phyloP scores from a whole-genome alignment of 495 filamentous ascomycete genomes.

The Neurospora cerealis region DNA sequence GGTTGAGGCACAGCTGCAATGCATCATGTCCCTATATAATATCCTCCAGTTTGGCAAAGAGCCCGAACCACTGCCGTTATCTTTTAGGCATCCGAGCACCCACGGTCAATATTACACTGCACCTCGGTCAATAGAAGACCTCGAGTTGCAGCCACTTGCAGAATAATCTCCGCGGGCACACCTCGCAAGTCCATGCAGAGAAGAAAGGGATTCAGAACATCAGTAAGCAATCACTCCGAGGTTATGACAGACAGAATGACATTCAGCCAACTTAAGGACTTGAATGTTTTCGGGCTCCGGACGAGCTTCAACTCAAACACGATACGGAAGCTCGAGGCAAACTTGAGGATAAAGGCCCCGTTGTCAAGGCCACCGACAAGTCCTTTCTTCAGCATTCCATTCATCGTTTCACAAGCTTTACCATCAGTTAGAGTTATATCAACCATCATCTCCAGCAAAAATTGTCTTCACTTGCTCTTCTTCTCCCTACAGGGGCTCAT shows the following conservation, averaged over 20 bases:
- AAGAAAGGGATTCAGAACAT: not conserved
- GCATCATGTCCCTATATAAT: not conserved
- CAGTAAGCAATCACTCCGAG: not conserved
- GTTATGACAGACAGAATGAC: not conserved
- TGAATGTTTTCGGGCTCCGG: not conserved
- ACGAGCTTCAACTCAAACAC: not conserved
- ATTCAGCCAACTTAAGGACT: not conserved
- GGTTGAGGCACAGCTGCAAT: not conserved
- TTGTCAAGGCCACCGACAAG: not conserved
- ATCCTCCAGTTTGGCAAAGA: not conserved
- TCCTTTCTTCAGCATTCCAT: not conserved
- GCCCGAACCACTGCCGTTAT: not conserved
- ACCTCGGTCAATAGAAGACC: not conserved
- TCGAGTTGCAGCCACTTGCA: not conserved
- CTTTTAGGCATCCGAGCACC: not conserved
- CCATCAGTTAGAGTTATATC: not conserved
- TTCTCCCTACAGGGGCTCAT: not conserved
- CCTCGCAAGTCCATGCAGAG: not conserved
- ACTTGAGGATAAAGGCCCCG: not conserved
- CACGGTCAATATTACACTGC: not conserved
- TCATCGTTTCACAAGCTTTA: not conserved
- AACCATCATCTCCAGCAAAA: not conserved
- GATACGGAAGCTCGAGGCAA: not conserved
- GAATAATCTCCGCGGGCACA: not conserved
- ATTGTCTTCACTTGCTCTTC: not conserved